phyloP scores from a whole-genome alignment of 2,329 filamentous ascomycete species.

The Dactylellina drechsleri region DNA sequence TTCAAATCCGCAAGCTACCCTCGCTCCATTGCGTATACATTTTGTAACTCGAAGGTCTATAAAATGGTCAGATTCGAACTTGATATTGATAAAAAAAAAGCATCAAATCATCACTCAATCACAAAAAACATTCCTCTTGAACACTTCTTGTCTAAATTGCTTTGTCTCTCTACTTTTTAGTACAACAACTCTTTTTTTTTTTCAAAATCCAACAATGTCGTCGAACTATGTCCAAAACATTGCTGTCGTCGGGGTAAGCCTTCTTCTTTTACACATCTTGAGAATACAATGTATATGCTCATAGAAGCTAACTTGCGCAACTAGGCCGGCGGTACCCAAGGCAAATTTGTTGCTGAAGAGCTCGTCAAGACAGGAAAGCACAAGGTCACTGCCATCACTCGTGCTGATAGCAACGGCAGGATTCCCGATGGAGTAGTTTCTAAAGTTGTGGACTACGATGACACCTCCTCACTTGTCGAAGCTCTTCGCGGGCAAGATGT shows the following conservation, averaged over 20 bases:
- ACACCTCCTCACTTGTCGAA: conserved; percentile 63
- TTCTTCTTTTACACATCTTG: neutral
- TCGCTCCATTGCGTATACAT: too few species aligned
- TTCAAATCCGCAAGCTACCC: conserved; percentile 19
- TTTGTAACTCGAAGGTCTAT: conserved; percentile 5
- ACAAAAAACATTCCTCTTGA: too few species aligned
- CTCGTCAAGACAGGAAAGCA: conserved; percentile 66
- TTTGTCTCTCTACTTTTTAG: too few species aligned
- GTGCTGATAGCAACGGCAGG: conserved; percentile 62
- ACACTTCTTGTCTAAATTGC: too few species aligned
- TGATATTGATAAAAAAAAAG: neutral
- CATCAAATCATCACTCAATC: too few species aligned
- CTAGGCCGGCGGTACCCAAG: conserved; percentile 61
- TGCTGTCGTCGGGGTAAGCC: conserved; percentile 47
- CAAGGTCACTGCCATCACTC: conserved; percentile 67
- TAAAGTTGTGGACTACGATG: conserved; percentile 64
- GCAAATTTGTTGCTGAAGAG: conserved; percentile 58
- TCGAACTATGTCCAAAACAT: conserved; percentile 47
- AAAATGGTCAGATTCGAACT: conserved; percentile 10
- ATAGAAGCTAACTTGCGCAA: too few species aligned
- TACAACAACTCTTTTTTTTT: neutral
- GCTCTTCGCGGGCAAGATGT: conserved; percentile 69
- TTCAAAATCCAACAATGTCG: conserved; percentile 49
- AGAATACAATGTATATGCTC: too few species aligned
- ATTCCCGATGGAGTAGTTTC: conserved; percentile 65